Percentiles rank a stretch among this genome's conserved stretches.
Conservation (phyloP, 2,329 filamentous ascomycete genomes). For the Cladobotryum mycophilum region DNA sequence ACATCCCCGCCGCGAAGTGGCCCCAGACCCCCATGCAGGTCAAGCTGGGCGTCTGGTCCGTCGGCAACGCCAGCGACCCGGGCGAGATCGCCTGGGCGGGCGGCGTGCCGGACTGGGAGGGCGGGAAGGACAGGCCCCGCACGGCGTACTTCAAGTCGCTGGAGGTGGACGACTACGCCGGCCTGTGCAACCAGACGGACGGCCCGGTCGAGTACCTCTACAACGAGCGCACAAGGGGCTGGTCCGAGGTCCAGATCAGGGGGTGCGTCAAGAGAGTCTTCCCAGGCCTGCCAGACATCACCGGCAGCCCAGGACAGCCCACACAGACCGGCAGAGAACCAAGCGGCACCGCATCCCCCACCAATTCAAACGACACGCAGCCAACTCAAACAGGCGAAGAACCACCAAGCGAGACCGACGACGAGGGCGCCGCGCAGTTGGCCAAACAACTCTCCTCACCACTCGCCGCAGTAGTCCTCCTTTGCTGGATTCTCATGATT, state of each 20-base stretch:
- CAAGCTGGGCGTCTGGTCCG: conserved; percentile 55
- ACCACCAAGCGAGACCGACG: conserved; percentile 3
- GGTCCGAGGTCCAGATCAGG: conserved; percentile 23
- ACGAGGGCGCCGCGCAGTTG: conserved; percentile 6
- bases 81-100: conserved; percentile 65
- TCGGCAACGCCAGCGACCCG: conserved; percentile 41
- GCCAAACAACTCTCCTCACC: conserved; percentile 9
- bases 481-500: conserved; percentile 13
- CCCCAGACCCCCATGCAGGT: conserved; percentile 66
- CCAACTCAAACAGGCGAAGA: conserved; percentile 6
- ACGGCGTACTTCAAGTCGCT: conserved; percentile 20
- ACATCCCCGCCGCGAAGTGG: conserved; percentile 44
- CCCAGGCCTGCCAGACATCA: conserved; percentile 6
- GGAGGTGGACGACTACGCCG: conserved; percentile 25
- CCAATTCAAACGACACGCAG: neutral
- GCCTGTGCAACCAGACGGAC: conserved; percentile 19
- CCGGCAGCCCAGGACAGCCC: neutral
- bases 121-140: conserved; percentile 16
- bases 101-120: conserved; percentile 36
- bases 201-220: conserved; percentile 23
- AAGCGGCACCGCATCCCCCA: neutral
- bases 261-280: conserved; percentile 19
- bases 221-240: conserved; percentile 20
- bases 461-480: conserved; percentile 11
- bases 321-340: neutral